Conservation (phyloP, 495 filamentous ascomycete species). For the Astrocystis sublimbata region DNA sequence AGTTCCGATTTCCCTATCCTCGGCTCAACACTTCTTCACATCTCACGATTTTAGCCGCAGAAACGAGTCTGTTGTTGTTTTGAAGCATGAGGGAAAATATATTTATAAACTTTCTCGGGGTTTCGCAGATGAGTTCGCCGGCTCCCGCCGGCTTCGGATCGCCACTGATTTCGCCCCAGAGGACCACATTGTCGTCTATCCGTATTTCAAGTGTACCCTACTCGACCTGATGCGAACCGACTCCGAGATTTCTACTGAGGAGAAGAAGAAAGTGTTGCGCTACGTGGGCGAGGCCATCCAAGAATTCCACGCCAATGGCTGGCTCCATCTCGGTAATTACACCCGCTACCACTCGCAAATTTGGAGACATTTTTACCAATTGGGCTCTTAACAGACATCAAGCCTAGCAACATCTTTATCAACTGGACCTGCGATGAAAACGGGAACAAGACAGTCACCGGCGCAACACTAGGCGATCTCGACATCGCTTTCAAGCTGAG, state of each 20-base stretch:
- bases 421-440: slow-evolving; percentile 35
- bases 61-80: slow-evolving; percentile 32
- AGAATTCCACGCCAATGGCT: slow-evolving; percentile 34
- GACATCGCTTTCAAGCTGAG: slow-evolving; percentile 35
- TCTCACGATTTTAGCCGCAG: slow-evolving; percentile 24
- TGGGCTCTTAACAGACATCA: slow-evolving; percentile 34
- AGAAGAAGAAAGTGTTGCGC: slow-evolving; percentile 33
- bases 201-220: slow-evolving; percentile 31
- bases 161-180: slow-evolving; percentile 31
- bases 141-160: slow-evolving; percentile 35
- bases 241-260: slow-evolving; percentile 24
- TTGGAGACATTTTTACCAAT: slow-evolving; percentile 22
- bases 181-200: slow-evolving; percentile 32
- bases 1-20: slow-evolving; percentile 20
- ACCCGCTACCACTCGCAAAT: slow-evolving; percentile 18
- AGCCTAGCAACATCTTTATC: slow-evolving; percentile 39
- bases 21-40: slow-evolving; percentile 5
- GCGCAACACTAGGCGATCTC: slow-evolving; percentile 37
- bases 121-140: slow-evolving; percentile 30
- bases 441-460: slow-evolving; percentile 31
- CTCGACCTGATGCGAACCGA: slow-evolving; percentile 29
- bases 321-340: slow-evolving; percentile 35
- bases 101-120: slow-evolving; percentile 31
- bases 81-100: slow-evolving; percentile 31
- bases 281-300: slow-evolving; percentile 32